Base-by-base conservation (phyloP, 129 eudicot genomes). In the Silybum marianum region DNA sequence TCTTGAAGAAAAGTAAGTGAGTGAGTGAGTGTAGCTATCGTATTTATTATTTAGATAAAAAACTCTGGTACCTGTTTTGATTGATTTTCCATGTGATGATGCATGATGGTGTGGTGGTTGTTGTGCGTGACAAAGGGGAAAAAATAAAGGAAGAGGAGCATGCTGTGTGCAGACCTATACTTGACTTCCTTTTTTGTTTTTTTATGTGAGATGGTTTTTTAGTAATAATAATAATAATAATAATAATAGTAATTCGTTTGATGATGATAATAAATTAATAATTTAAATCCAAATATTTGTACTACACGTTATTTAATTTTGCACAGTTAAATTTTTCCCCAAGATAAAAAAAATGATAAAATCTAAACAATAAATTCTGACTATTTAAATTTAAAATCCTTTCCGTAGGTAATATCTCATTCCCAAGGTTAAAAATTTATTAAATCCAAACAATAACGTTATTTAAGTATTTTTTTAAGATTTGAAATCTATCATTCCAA, bases 121-220 rank as follows among this genome's bases (percentile, higher is more conserved):
- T 69, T 74, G 58, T 82, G 85, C 63, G 63, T 68, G 28, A 65
- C 76, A 82, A 19, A 48, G 60, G 75, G 76, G 58, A 76, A 75
- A 75, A 82, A 75, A 76, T 72, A 51, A 69, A 42, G 78, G 18
- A 75, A 69, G 77, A 3, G 39, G 77, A 82, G 85, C 85, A 75
- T 82, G 85, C 68, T 67, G 71, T 81, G 81, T 69, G 81, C 85
- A 82, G 81, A 82, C 85, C 85, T 82, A 75, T 51, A 82, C 71
- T 82, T 82, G 85, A 82, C 72, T 82, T 75, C 77, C 34, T 71
- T 18, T 36, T 81, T 54, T 63, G 69, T 65, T 65, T 65, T 65
- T 0, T 65, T 36, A 42, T n/a, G 62, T 71, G 34, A 72, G 6
- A 21, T 65, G 28, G 16, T 72, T 62, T 25, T 22, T 18, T n/a